These are phyloP conservation scores for Zymoseptoria brevis DNA, from an alignment of 2,329 filamentous ascomycete genomes.

Conservation along the genomic window DNA sequence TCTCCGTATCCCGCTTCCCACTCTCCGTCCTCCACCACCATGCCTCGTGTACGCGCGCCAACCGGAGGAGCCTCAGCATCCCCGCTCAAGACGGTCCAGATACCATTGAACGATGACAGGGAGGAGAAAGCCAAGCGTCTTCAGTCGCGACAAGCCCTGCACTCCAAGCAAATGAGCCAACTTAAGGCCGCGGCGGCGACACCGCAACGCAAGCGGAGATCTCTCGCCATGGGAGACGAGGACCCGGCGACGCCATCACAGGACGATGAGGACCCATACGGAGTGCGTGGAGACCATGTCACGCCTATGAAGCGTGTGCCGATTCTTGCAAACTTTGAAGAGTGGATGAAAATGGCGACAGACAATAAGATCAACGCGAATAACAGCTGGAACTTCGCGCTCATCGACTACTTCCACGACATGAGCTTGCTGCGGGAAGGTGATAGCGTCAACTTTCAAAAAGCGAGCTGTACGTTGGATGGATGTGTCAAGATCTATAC, in stretches of 20 bases:
- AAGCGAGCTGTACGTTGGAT: constrained; percentile 93
- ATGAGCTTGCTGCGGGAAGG: constrained; percentile 97
- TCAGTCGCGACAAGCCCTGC: constrained; percentile 77
- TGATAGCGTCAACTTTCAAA: constrained; percentile 96
- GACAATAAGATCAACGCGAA: constrained; percentile 95
- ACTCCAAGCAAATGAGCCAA: constrained; percentile 87
- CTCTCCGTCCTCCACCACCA: constrained; percentile 9
- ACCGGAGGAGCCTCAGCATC: constrained; percentile 45
- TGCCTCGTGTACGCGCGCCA: constrained; percentile 35
- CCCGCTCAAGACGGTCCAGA: constrained; percentile 52
- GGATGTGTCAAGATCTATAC: constrained; percentile 99
- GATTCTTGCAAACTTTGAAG: constrained; percentile 94
- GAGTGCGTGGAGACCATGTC: constrained; percentile 64
- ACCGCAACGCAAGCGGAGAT: constrained; percentile 39
- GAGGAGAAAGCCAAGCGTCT: constrained; percentile 83
- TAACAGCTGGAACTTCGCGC: constrained; percentile 99
- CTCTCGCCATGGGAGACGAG: constrained; percentile 29
- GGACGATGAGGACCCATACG: constrained; percentile 35
- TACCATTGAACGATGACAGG: constrained; percentile 92
- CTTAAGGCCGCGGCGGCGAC: constrained; percentile 71
- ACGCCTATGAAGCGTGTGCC: constrained; percentile 96
- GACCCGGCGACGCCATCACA: constrained; percentile 45
- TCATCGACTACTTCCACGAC: constrained; percentile 99
- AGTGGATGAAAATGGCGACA: constrained; percentile 99
- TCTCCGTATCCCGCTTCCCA: not conserved